These are phyloP conservation scores for Eimeria necatrix DNA, from an alignment of 169 alveolate species.

Conservation along the genomic window DNA sequence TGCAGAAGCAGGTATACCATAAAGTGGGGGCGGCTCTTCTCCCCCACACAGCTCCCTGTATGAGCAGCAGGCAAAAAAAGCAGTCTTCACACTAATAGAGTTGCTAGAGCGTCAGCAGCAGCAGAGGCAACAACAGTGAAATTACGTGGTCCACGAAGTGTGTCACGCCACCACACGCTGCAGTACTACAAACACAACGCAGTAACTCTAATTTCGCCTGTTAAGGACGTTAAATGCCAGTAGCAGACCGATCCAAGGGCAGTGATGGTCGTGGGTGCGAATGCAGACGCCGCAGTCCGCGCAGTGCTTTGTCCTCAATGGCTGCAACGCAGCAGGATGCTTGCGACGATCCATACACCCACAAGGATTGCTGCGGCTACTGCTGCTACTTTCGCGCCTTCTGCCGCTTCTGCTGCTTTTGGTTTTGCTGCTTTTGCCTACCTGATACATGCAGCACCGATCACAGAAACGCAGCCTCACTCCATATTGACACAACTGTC, in stretches of 20 bases:
- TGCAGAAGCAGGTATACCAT: conserved; percentile 83
- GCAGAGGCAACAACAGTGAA: background rate
- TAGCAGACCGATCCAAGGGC: conserved; percentile 93
- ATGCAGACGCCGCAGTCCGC: conserved; percentile 91
- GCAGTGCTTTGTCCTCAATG: conserved; percentile 92
- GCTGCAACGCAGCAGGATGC: conserved; percentile 79
- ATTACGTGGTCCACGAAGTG: background rate
- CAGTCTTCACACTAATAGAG: background rate
- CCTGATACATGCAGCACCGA: conserved; percentile 87
- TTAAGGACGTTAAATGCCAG: background rate
- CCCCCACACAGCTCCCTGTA: conserved; percentile 89
- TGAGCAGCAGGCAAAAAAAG: conserved; percentile 3
- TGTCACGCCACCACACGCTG: no score
- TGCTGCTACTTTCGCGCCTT: conserved; percentile 26
- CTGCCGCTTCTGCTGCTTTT: background rate
- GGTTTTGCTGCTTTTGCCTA: conserved; percentile 21
- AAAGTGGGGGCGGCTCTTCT: conserved; percentile 84
- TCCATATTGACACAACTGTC: conserved; percentile 51
- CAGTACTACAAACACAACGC: no score
- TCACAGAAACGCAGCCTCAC: conserved; percentile 87
- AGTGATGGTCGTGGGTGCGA: conserved; percentile 94
- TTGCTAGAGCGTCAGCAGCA: background rate
- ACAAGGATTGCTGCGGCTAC: background rate
- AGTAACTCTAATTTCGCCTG: no score
- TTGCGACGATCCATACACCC: background rate